phyloP scores from a whole-genome alignment of 108 stramenopile genomes.

The Pseudonitzschia multistriata region DNA sequence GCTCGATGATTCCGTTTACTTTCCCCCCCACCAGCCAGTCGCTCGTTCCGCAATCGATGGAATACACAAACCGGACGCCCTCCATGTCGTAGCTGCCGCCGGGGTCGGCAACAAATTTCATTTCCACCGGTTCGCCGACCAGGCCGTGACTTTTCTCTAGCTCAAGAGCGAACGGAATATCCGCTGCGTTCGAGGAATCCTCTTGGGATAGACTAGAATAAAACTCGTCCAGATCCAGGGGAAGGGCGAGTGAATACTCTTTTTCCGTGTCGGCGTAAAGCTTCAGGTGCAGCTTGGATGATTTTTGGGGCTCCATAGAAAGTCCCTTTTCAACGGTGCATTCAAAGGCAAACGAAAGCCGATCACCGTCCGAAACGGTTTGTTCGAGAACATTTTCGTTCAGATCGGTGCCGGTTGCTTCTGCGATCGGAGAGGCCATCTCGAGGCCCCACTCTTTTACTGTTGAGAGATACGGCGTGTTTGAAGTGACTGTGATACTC shows the following conservation, averaged over 20 bases:
- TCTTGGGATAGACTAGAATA: slow-evolving; percentile 44
- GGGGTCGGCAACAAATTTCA: slow-evolving; percentile 47
- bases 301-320: slow-evolving; percentile 9
- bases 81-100: slow-evolving; percentile 1
- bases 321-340: slow-evolving; percentile 35
- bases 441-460: slow-evolving; percentile 60
- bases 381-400: slow-evolving; percentile 51
- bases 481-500: slow-evolving; percentile 54
- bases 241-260: slow-evolving; percentile 54
- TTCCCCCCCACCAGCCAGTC: slow-evolving; percentile 70
- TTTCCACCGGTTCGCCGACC: slow-evolving; percentile 63
- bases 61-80: slow-evolving; percentile 33
- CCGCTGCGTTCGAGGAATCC: slow-evolving; percentile 12
- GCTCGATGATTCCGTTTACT: slow-evolving; percentile 57
- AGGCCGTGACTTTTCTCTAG: slow-evolving; percentile 46
- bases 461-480: slow-evolving; percentile 62
- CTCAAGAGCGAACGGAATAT: slow-evolving; percentile 41
- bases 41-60: slow-evolving; percentile 45
- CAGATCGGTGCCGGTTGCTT: slow-evolving; percentile 40
- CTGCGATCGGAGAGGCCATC: slow-evolving; percentile 45
- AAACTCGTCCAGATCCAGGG: slow-evolving; percentile 49
- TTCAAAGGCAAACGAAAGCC: slow-evolving; percentile 56
- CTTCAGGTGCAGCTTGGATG: slow-evolving; percentile 45
- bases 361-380: slow-evolving; percentile 55
- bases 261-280: slow-evolving; percentile 63